Percentiles rank a stretch among this genome's conserved stretches.
Conservation (phyloP, 805 yeast genomes). For the Scheffersomyces spartinae region DNA sequence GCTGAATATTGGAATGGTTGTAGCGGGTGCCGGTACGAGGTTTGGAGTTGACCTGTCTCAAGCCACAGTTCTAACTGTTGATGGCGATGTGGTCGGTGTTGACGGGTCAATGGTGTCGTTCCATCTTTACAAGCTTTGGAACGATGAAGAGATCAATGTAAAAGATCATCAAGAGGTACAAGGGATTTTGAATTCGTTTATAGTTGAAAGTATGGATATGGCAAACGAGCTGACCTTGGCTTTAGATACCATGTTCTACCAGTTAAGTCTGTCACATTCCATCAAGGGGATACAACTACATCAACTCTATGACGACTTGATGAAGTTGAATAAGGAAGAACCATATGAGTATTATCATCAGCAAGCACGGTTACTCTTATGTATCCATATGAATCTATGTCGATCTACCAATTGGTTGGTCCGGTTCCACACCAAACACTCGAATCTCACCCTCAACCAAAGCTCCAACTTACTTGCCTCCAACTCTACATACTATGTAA, state of each 20-base stretch:
- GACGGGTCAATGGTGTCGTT: constrained; percentile 18
- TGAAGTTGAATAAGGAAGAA: neutral
- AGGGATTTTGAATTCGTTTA: constrained; percentile 15
- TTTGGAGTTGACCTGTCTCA: constrained; percentile 23
- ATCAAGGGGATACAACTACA: constrained; percentile 1
- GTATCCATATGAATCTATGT: neutral
- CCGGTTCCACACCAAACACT: constrained; percentile 1
- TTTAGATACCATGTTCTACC: constrained; percentile 1
- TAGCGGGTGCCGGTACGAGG: constrained; percentile 16
- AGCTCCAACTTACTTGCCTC: constrained; percentile 6
- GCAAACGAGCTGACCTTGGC: constrained; percentile 4
- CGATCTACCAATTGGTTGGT: neutral
- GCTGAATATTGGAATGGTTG: constrained; percentile 24
- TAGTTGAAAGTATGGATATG: constrained; percentile 8
- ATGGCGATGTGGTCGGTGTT: constrained; percentile 18
- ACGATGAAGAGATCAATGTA: constrained; percentile 8
- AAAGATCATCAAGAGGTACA: constrained; percentile 9
- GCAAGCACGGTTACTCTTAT: neutral
- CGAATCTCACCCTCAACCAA: constrained; percentile 17
- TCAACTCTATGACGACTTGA: neutral
- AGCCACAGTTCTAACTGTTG: constrained; percentile 17
- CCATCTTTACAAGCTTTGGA: constrained; percentile 16
- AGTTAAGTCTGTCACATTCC: constrained; percentile 1
- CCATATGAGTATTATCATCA: neutral
- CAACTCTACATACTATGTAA: constrained; percentile 5